These are phyloP conservation scores for Penicillium daleae DNA, from an alignment of 495 filamentous ascomycete genomes.

Conservation along the genomic window DNA sequence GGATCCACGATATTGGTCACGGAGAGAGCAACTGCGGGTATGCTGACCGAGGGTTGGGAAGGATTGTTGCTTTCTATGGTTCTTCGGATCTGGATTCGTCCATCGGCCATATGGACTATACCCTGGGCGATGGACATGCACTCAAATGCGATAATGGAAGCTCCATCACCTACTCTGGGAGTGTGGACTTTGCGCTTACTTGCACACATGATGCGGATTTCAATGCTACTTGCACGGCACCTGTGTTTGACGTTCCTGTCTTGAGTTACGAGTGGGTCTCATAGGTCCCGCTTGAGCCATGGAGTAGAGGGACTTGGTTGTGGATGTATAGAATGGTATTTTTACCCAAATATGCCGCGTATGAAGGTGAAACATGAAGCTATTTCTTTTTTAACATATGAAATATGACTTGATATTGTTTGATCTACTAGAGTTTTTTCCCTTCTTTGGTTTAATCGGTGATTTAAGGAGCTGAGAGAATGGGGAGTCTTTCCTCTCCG, in stretches of 20 bases:
- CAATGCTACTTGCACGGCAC: constrained; percentile 41
- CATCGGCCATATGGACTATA: constrained; percentile 36
- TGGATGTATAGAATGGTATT: no score
- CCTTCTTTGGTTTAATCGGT: no score
- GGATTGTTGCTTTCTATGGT: constrained; percentile 42
- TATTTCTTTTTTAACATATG: no score
- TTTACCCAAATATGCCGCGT: no score
- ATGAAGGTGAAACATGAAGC: no score
- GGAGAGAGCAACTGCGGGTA: constrained; percentile 42
- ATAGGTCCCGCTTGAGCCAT: background rate
- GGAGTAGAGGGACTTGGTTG: no score
- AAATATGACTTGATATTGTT: no score
- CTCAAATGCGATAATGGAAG: constrained; percentile 40
- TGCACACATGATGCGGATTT: constrained; percentile 37
- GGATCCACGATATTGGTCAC: constrained; percentile 40
- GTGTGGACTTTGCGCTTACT: constrained; percentile 32
- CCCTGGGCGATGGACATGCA: constrained; percentile 39
- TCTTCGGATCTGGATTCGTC: constrained; percentile 31
- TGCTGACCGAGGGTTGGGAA: constrained; percentile 33
- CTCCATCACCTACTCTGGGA: constrained; percentile 39
- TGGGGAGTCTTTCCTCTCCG: no score
- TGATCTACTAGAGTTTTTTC: no score
- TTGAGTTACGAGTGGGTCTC: constrained; percentile 38
- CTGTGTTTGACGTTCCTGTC: constrained; percentile 37
- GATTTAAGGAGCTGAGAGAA: no score